Conservation (phyloP, 2,329 filamentous ascomycete species). For the Nakataea oryzae region DNA sequence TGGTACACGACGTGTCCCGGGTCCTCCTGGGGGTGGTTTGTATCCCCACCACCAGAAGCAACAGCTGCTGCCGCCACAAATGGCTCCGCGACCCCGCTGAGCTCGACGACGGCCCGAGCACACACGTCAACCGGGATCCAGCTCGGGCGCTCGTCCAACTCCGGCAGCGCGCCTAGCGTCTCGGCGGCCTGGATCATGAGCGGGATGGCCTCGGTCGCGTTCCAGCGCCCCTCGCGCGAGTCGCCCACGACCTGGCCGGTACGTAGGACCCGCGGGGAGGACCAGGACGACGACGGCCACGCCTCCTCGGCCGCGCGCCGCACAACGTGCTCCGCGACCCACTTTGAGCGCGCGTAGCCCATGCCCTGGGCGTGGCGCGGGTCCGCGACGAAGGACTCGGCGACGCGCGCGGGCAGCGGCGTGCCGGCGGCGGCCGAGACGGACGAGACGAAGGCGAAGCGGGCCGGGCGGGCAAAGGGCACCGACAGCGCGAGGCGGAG, state of each 20-base stretch:
- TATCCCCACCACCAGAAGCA: background rate
- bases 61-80: background rate
- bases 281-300: constrained; percentile 6
- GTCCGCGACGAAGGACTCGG: constrained; percentile 23
- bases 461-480: constrained; percentile 19
- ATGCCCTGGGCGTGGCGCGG: constrained; percentile 31
- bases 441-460: constrained; percentile 33
- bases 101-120: constrained; percentile 27
- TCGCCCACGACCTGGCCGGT: constrained; percentile 42
- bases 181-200: constrained; percentile 35
- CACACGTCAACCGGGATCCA: constrained; percentile 37
- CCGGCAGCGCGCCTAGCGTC: constrained; percentile 31
- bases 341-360: constrained; percentile 40
- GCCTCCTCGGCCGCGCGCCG: constrained; percentile 11
- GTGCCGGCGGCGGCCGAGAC: constrained; percentile 28
- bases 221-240: constrained; percentile 36
- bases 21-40: constrained; percentile 10
- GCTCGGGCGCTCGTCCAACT: constrained; percentile 29
- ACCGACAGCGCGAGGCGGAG: constrained; percentile 26
- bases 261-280: constrained; percentile 24
- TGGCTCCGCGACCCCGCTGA: constrained; percentile 12
- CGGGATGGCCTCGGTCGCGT: constrained; percentile 38
- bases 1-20: constrained; percentile 24
- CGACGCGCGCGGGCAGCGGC: constrained; percentile 21
- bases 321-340: constrained; percentile 35